These are phyloP conservation scores for Tephrocybe sp. DNA, from an alignment of 768 basidiomycete species.

Conservation along the genomic window DNA sequence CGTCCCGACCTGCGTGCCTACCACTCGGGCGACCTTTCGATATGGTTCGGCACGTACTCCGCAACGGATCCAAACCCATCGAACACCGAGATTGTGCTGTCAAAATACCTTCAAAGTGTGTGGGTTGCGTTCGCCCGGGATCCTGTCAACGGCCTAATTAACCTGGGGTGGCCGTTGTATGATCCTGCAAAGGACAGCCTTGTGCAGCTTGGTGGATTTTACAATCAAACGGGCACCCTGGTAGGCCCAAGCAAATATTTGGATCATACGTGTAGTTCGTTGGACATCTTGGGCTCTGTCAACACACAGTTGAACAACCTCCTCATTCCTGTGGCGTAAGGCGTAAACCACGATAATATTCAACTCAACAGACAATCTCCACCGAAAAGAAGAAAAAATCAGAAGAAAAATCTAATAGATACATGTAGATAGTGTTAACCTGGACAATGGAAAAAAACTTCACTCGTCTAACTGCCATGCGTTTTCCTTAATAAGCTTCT, in stretches of 20 bases:
- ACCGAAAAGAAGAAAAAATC: not conserved
- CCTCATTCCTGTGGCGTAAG: not conserved
- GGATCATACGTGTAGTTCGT: conserved; percentile 9
- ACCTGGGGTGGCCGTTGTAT: conserved; percentile 24
- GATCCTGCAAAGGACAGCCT: conserved; percentile 11
- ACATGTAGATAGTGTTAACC: too few species aligned
- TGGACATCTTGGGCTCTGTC: not conserved
- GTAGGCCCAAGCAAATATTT: conserved; percentile 2
- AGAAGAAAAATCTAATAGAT: too few species aligned
- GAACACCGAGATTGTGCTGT: conserved; percentile 26
- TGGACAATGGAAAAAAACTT: too few species aligned
- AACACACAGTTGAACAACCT: not conserved
- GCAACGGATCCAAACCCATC: conserved; percentile 5
- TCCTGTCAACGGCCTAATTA: conserved; percentile 28
- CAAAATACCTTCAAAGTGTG: conserved; percentile 32
- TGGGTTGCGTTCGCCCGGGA: conserved; percentile 43
- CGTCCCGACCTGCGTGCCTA: conserved; percentile 34
- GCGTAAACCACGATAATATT: too few species aligned
- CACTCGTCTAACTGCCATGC: conserved; percentile 64
- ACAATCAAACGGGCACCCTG: conserved; percentile 10
- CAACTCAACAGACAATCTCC: too few species aligned
- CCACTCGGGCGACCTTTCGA: conserved; percentile 38
- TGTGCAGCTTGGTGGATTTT: conserved; percentile 12
- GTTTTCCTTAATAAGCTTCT: conserved; percentile 81
- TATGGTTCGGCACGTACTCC: conserved; percentile 34